phyloP scores from a whole-genome alignment of 2,329 filamentous ascomycete species.

The Capronia americana region DNA sequence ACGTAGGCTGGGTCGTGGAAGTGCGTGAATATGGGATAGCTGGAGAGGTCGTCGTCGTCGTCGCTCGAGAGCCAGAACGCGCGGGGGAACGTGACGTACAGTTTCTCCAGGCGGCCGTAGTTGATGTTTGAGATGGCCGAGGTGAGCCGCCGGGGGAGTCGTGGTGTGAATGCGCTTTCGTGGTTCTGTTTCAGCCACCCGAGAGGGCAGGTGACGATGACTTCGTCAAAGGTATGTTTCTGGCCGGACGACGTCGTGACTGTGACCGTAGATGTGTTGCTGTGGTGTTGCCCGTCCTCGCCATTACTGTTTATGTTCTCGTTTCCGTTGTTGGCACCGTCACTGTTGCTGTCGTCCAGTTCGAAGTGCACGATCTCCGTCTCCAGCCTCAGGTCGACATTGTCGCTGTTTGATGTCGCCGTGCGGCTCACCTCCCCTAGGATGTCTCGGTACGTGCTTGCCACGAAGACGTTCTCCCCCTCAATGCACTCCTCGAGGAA shows the following conservation, averaged over 20 bases:
- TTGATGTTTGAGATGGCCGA: slow-evolving; percentile 56
- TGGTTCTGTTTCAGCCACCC: slow-evolving; percentile 60
- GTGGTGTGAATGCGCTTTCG: slow-evolving; percentile 52
- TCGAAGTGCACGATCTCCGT: slow-evolving; percentile 52
- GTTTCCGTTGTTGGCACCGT: neutral
- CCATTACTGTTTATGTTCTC: neutral
- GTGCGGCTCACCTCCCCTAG: slow-evolving; percentile 58
- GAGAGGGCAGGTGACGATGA: slow-evolving; percentile 60
- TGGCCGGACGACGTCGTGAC: slow-evolving; percentile 50
- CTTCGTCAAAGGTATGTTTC: slow-evolving; percentile 55
- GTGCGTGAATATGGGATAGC: slow-evolving; percentile 72
- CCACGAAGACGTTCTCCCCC: slow-evolving; percentile 68
- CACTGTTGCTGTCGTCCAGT: neutral
- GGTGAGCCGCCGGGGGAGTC: slow-evolving; percentile 50
- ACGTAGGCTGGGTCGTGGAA: slow-evolving; percentile 77
- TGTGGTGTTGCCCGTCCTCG: slow-evolving; percentile 37
- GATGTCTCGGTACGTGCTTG: slow-evolving; percentile 66
- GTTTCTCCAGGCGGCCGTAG: slow-evolving; percentile 55
- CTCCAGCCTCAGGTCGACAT: slow-evolving; percentile 53
- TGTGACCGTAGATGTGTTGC: slow-evolving; percentile 49
- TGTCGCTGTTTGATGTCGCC: slow-evolving; percentile 53
- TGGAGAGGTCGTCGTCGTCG: slow-evolving; percentile 42
- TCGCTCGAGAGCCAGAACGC: slow-evolving; percentile 72
- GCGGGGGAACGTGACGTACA: slow-evolving; percentile 71
- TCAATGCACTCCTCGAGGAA: slow-evolving; percentile 71